Conservation (phyloP, 73 alveolate species). For the Paramecium caudatum region DNA sequence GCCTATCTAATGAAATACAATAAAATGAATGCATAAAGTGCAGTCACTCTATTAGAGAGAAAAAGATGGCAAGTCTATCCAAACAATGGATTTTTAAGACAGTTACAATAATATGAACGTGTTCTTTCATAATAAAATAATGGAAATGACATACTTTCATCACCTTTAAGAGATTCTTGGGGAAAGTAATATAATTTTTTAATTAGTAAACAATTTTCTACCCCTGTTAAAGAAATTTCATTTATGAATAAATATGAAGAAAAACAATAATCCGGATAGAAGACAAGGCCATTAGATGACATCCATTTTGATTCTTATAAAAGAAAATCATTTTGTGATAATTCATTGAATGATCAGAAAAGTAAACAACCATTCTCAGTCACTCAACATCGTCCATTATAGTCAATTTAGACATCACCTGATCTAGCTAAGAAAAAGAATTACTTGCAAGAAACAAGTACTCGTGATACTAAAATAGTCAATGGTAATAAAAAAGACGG, state of each 20-base stretch:
- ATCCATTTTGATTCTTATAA: conserved; percentile 5
- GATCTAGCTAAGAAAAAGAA: conserved; percentile 21
- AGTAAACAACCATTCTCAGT: not conserved
- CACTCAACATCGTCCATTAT: not conserved
- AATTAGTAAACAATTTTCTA: not conserved
- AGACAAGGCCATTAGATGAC: conserved; percentile 41
- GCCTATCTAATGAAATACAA: conserved; percentile 83
- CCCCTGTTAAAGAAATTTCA: not conserved
- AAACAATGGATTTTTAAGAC: conserved; percentile 82
- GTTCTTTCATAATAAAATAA: conserved; percentile 9
- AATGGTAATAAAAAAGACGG: conserved; percentile 41
- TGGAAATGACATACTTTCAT: not conserved
- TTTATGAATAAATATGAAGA: conserved; percentile 9
- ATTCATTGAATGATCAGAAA: not conserved
- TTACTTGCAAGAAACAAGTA: not conserved
- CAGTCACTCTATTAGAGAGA: conserved; percentile 74
- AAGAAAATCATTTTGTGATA: not conserved
- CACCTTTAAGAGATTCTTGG: conserved; percentile 5
- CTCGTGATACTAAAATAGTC: not conserved
- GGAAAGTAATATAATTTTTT: not conserved
- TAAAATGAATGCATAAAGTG: conserved; percentile 77
- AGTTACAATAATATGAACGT: conserved; percentile 80
- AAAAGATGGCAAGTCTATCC: conserved; percentile 82
- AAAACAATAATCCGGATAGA: not conserved
- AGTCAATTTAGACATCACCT: not conserved